These are phyloP conservation scores for Fusarium anguioides DNA, from an alignment of 2,329 filamentous ascomycete genomes.

Conservation along the genomic window DNA sequence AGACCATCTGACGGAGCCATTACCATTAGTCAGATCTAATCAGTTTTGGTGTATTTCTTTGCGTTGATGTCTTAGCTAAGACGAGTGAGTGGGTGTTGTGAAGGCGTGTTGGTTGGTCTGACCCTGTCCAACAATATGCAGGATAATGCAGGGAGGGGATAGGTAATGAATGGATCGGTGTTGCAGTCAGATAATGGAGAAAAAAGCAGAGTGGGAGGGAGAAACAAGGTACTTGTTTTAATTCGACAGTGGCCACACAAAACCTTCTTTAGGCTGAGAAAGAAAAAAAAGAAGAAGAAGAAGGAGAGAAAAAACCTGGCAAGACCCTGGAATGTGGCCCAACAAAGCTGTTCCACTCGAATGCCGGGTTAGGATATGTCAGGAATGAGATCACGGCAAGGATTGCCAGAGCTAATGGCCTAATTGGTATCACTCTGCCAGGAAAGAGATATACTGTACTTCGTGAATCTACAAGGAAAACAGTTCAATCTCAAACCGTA, in stretches of 20 bases:
- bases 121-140: conserved; percentile 6
- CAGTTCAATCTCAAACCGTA: background rate
- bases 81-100: background rate
- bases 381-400: conserved; percentile 28
- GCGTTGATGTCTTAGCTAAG: background rate
- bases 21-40: conserved; percentile 14
- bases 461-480: too few species aligned
- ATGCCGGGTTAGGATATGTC: conserved; percentile 31
- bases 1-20: conserved; percentile 36
- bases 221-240: conserved; percentile 20
- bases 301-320: background rate
- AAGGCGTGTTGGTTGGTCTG: background rate
- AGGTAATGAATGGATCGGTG: background rate
- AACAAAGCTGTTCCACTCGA: conserved; percentile 10
- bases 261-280: too few species aligned
- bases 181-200: background rate
- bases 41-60: too few species aligned
- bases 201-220: conserved; percentile 12
- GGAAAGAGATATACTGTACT: too few species aligned
- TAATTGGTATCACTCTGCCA: background rate
- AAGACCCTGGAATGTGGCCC: conserved; percentile 21
- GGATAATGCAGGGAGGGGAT: conserved; percentile 22
- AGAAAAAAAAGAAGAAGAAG: background rate
- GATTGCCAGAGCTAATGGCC: conserved; percentile 5
- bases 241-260: too few species aligned